phyloP scores from a whole-genome alignment of 2,329 filamentous ascomycete species.

The Neoascochyta sp. region DNA sequence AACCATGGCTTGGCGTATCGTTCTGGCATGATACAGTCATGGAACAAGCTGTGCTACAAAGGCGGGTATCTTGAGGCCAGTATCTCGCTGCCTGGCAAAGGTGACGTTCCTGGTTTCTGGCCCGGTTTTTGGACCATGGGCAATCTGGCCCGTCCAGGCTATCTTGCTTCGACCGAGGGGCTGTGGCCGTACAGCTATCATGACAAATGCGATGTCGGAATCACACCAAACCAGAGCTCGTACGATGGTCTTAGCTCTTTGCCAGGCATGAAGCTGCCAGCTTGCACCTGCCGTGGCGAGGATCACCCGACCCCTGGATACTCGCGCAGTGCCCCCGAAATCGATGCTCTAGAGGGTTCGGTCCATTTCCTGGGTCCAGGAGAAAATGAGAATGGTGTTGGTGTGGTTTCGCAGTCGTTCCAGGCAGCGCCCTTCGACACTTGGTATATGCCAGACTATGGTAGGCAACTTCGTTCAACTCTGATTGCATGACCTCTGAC shows the following conservation, averaged over 20 bases:
- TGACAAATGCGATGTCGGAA: conserved; percentile 65
- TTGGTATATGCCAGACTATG: conserved; percentile 61
- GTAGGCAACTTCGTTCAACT: conserved; percentile 18
- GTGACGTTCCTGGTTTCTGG: conserved; percentile 68
- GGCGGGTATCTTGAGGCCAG: conserved; percentile 67
- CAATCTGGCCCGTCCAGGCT: conserved; percentile 66
- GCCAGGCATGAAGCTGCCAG: conserved; percentile 67
- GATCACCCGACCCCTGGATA: conserved; percentile 65
- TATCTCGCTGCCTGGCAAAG: conserved; percentile 64
- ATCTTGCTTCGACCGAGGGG: conserved; percentile 66
- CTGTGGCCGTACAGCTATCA: conserved; percentile 73
- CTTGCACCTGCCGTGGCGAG: conserved; percentile 61
- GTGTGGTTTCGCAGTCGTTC: conserved; percentile 62
- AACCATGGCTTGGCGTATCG: conserved; percentile 65
- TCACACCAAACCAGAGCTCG: conserved; percentile 68
- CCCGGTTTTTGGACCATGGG: conserved; percentile 75
- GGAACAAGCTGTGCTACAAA: conserved; percentile 72
- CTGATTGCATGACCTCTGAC: background rate
- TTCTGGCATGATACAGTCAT: conserved; percentile 71
- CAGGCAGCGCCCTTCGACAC: conserved; percentile 68
- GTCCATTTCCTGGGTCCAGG: conserved; percentile 51
- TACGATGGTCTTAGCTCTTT: conserved; percentile 63
- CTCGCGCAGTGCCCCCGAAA: conserved; percentile 66
- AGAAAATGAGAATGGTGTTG: conserved; percentile 52
- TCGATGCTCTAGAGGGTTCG: conserved; percentile 69